These are phyloP conservation scores for Schizothecium vesticola DNA, from an alignment of 495 filamentous ascomycete genomes.

Conservation along the genomic window DNA sequence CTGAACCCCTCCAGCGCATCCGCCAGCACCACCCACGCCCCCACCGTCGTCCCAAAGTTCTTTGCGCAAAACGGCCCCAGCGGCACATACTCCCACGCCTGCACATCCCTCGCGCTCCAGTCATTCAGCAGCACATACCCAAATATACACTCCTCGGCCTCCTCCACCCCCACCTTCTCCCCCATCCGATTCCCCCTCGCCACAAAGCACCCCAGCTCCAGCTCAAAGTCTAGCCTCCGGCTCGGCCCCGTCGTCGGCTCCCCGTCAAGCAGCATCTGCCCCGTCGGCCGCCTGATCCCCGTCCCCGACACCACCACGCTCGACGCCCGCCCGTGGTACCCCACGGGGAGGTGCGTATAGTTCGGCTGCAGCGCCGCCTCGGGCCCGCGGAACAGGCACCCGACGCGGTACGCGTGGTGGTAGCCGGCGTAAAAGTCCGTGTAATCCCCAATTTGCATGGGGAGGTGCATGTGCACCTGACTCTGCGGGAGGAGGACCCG, in stretches of 20 bases:
- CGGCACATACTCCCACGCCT: constrained; percentile 85
- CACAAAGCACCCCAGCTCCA: constrained; percentile 84
- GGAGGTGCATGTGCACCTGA: constrained; percentile 66
- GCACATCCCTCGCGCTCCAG: constrained; percentile 89
- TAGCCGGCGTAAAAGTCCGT: constrained; percentile 95
- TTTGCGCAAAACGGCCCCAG: constrained; percentile 86
- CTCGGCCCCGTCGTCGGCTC: constrained; percentile 58
- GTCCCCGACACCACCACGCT: constrained; percentile 75
- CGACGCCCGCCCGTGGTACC: constrained; percentile 79
- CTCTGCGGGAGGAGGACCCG: constrained; percentile 46
- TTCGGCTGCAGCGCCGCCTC: constrained; percentile 81
- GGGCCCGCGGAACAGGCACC: constrained; percentile 74
- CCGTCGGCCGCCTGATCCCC: constrained; percentile 67
- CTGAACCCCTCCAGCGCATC: constrained; percentile 74
- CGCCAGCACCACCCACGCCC: constrained; percentile 79
- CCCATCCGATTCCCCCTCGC: constrained; percentile 62
- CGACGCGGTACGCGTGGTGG: constrained; percentile 81
- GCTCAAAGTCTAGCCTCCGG: constrained; percentile 73
- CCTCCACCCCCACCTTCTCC: constrained; percentile 50
- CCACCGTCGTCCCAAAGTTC: constrained; percentile 88
- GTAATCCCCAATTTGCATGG: constrained; percentile 89
- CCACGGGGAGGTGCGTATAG: constrained; percentile 85
- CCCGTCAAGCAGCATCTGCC: constrained; percentile 69
- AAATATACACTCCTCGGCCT: constrained; percentile 74
- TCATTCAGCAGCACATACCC: constrained; percentile 90